These are phyloP conservation scores for Diplosphaera chodatii DNA, from an alignment of 139 green algal genomes.

Conservation along the genomic window DNA sequence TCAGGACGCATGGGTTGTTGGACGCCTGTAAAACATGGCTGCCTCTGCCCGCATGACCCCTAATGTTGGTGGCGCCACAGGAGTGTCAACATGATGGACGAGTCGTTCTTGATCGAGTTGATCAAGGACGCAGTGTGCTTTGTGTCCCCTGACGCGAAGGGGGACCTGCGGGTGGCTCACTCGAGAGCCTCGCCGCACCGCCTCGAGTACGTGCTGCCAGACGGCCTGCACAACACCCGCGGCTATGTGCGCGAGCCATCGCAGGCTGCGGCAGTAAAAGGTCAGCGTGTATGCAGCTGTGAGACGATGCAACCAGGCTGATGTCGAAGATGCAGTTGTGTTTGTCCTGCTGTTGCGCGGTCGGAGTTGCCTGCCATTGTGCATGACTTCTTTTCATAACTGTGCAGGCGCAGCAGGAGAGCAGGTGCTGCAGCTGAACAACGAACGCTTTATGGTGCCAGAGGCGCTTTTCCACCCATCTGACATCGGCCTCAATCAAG, in stretches of 20 bases:
- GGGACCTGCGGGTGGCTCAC: slow-evolving; percentile 40
- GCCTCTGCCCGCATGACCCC: too few species aligned
- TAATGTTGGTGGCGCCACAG: slow-evolving; percentile 15
- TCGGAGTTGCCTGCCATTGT: too few species aligned
- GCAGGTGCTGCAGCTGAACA: slow-evolving; percentile 81
- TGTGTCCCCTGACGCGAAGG: slow-evolving; percentile 47
- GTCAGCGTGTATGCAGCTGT: neutral
- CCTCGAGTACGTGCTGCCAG: slow-evolving; percentile 86
- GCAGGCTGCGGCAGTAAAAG: slow-evolving; percentile 2
- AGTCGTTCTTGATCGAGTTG: slow-evolving; percentile 84
- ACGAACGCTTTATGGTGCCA: slow-evolving; percentile 97
- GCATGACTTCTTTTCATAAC: too few species aligned
- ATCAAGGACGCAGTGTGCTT: slow-evolving; percentile 94
- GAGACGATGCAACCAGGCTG: too few species aligned
- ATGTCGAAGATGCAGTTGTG: too few species aligned
- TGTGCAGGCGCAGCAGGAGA: slow-evolving; percentile 10
- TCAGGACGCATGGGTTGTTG: too few species aligned
- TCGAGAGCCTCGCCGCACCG: slow-evolving; percentile 35
- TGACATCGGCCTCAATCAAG: slow-evolving; percentile 36
- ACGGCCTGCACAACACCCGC: slow-evolving; percentile 78
- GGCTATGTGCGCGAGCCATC: slow-evolving; percentile 58
- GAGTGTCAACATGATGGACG: slow-evolving; percentile 93
- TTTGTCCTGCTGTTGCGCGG: too few species aligned
- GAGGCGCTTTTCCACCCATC: slow-evolving; percentile 79
- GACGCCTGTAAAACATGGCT: too few species aligned